These are phyloP conservation scores for Cystobasidium onofrii DNA, from an alignment of 768 basidiomycete genomes.

Conservation along the genomic window DNA sequence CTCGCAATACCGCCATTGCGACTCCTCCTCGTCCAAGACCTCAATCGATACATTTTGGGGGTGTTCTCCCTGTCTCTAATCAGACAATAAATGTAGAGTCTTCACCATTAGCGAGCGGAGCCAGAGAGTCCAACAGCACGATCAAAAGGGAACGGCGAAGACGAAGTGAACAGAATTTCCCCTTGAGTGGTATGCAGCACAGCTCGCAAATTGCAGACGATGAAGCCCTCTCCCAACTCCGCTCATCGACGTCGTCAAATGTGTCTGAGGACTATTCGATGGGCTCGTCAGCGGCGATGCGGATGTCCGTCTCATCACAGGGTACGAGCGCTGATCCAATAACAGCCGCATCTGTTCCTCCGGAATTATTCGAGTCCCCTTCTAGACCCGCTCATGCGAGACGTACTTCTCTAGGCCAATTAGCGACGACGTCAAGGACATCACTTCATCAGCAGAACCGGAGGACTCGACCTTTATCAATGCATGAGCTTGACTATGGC, in stretches of 20 bases:
- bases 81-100: background rate
- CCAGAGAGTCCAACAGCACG: background rate
- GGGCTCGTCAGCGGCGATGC: background rate
- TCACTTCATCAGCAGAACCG: background rate
- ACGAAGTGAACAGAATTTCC: background rate
- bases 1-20: background rate
- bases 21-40: background rate
- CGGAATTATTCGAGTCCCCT: background rate
- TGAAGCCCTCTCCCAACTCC: background rate
- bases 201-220: background rate
- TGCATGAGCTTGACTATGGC: background rate
- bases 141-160: constrained; percentile 3
- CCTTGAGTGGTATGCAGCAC: background rate
- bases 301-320: background rate
- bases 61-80: background rate
- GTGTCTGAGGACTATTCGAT: background rate
- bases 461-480: background rate
- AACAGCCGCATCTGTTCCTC: background rate
- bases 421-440: background rate
- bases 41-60: background rate
- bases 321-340: background rate
- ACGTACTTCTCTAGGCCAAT: background rate
- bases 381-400: background rate
- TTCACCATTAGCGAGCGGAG: background rate
- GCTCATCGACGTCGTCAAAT: background rate